These are phyloP conservation scores for Lactifluus subvellereus DNA, from an alignment of 768 basidiomycete genomes.

Conservation along the genomic window DNA sequence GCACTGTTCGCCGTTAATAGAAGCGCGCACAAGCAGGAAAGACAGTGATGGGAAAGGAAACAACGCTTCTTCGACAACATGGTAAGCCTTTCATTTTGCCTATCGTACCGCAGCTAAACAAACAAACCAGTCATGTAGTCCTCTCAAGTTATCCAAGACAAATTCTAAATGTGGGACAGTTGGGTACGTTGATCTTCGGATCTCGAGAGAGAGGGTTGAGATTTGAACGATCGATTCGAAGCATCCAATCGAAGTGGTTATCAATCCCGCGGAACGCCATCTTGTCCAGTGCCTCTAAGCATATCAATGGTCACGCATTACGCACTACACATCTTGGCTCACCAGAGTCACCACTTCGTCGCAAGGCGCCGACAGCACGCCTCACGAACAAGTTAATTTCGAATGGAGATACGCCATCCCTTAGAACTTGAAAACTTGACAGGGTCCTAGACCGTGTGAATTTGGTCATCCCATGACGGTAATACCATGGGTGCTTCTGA, in stretches of 20 bases:
- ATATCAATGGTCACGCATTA: not conserved
- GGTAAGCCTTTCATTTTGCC: not conserved
- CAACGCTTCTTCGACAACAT: conserved; percentile 7
- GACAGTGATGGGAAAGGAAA: not conserved
- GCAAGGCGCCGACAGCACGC: not conserved
- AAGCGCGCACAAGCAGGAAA: not conserved
- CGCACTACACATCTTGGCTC: not conserved
- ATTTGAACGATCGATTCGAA: conserved; percentile 1
- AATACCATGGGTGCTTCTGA: not conserved
- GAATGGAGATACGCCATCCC: conserved; percentile 1
- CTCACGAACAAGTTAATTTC: not conserved
- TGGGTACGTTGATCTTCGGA: not conserved
- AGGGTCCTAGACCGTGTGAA: conserved; percentile 1
- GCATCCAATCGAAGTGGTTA: not conserved
- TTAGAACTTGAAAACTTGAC: not conserved
- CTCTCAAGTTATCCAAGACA: not conserved
- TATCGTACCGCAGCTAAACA: not conserved
- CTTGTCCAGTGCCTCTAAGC: not conserved
- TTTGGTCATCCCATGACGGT: conserved; percentile 1
- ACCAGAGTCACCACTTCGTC: no score
- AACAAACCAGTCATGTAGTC: not conserved
- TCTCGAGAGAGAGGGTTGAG: not conserved
- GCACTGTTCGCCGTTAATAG: not conserved
- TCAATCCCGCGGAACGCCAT: conserved; percentile 1
- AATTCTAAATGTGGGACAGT: not conserved